Evolutionary conservation across 2,329 filamentous ascomycete species (phyloP), one percentile per base, ranked within the genome.

Genomic region (Sporothrix mexicana): DNA sequence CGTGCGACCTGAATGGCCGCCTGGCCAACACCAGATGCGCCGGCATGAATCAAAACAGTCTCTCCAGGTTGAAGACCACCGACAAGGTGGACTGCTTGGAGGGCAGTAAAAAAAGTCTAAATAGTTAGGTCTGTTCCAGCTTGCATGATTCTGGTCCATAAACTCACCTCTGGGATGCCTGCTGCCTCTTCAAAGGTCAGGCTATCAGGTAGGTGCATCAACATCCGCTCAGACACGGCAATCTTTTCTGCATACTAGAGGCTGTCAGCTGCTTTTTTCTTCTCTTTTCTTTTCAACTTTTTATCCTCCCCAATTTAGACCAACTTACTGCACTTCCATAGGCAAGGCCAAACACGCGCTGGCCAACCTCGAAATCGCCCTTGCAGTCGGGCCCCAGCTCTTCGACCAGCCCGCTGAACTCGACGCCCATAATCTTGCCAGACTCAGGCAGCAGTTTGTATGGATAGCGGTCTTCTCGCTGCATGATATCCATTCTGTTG

Each of bases 161-260:
- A 30, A 43, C 23, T 55, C 8, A 79, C 78, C 1, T 77, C n/a
- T 0, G 79, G 78, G 17, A 83, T 75, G 0, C 80, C 79, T 2
- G 80, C 79, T 0, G 79, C 81, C 1, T 80, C 78, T 36, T 78
- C 78, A 41, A 80, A 82, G 7, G 64, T 76, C 77, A 83, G 77
- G 10, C n/a, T 61, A 15, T 78, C 76, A 1, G 81, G 80, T 41
- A 84, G 82, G 17, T 69, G 67, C 67, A 69, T 69, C 20, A 69
- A 30, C 67, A 69, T 69, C 13, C 49, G 49, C 49, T 69, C 67
- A 5, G 67, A 69, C n/a, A 69, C 67, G 13, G 67, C 49, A 57
- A 69, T 69, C 17, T 57, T 69, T n/a, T 69, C 67, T 15, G 67
- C 47, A n/a, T 69, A 69, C 67, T 69, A 9, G 15, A 13, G 17